These are phyloP conservation scores for Gossypium laxum DNA, from an alignment of 441 rosid species.

Conservation along the genomic window DNA sequence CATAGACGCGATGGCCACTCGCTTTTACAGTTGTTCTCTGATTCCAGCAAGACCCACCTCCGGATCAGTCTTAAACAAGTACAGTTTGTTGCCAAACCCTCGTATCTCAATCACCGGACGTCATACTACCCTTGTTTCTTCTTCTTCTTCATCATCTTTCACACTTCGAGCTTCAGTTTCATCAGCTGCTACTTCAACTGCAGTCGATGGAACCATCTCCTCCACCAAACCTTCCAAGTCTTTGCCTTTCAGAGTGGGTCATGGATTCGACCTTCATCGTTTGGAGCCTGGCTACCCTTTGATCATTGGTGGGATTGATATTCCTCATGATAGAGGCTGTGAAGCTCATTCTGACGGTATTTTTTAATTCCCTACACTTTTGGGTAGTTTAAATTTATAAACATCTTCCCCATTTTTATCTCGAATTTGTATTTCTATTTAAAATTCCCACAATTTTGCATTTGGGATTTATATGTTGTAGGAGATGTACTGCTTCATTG, in stretches of 20 bases:
- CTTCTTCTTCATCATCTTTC: not conserved
- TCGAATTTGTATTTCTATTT: not conserved
- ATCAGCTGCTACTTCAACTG: constrained; percentile 34
- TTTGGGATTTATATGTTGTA: constrained; percentile 21
- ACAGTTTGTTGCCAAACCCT: constrained; percentile 15
- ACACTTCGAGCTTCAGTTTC: constrained; percentile 24
- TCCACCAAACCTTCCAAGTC: constrained; percentile 35
- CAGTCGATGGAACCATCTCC: constrained; percentile 33
- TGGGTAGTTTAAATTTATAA: too few species aligned
- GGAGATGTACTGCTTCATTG: constrained; percentile 96
- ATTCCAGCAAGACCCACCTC: constrained; percentile 8
- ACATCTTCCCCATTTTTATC: not conserved
- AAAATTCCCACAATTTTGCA: not conserved
- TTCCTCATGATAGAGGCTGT: constrained; percentile 83
- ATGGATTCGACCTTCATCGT: constrained; percentile 86
- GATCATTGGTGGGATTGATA: constrained; percentile 83
- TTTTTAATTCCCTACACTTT: not conserved
- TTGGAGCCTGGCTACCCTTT: constrained; percentile 85
- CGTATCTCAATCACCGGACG: not conserved
- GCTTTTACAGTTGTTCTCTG: constrained; percentile 15
- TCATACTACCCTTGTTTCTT: not conserved
- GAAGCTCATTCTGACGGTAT: constrained; percentile 97
- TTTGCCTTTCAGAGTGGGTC: constrained; percentile 82
- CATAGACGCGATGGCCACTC: constrained; percentile 13
- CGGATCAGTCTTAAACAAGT: constrained; percentile 15